A percentile compares a stretch with the other conserved stretches of the same genome.
phyloP scores from a whole-genome alignment of 169 alveolate genomes.

The Cryptosporidium tyzzeri region DNA sequence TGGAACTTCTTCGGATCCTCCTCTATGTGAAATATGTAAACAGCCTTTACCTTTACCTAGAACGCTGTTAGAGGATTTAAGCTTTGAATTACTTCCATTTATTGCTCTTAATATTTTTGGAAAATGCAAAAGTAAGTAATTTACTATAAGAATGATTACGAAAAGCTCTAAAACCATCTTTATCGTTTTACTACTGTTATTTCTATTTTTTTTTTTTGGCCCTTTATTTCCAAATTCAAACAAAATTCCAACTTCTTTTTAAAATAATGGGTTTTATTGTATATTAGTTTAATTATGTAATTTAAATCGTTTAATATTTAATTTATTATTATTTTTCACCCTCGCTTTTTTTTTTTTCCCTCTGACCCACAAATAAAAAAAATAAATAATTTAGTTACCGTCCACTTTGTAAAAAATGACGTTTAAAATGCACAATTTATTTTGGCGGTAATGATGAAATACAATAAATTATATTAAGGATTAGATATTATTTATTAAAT shows the following conservation, averaged over 20 bases:
- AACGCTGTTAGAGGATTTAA: constrained; percentile 7
- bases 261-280: background rate
- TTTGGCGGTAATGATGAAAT: background rate
- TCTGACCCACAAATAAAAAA: background rate
- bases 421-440: background rate
- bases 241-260: background rate
- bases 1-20: constrained; percentile 78
- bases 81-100: constrained; percentile 32
- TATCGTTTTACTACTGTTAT: background rate
- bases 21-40: constrained; percentile 78
- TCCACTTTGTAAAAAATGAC: constrained; percentile 21
- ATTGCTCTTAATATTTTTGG: constrained; percentile 27
- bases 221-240: no score
- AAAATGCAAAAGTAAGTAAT: constrained; percentile 32
- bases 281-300: background rate
- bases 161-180: background rate
- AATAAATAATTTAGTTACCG: background rate
- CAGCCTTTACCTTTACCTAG: constrained; percentile 67
- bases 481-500: background rate
- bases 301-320: background rate
- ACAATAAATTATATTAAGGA: background rate
- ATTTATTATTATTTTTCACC: background rate
- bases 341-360: background rate
- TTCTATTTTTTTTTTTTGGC: no score
- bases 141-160: background rate